A percentile compares a stretch with the other conserved stretches of the same genome.
phyloP scores from a whole-genome alignment of 2,329 filamentous ascomycete genomes.

The Hymenotorrendiella dingleyae region DNA sequence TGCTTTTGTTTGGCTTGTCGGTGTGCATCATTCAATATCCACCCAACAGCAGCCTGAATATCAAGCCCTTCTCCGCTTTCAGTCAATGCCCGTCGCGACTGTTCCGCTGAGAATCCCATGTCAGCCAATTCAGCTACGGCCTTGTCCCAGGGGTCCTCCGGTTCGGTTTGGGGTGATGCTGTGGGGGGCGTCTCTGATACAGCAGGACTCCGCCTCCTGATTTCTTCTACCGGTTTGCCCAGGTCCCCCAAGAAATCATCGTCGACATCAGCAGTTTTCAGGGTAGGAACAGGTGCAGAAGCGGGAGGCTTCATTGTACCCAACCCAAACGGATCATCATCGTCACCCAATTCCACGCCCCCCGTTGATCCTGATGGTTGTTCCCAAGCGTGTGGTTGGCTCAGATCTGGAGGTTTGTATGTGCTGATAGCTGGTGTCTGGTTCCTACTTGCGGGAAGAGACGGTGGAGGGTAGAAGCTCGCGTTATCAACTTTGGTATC shows the following conservation, averaged over 20 bases:
- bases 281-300: constrained; percentile 25
- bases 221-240: constrained; percentile 58
- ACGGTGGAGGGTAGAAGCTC: constrained; percentile 56
- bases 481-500: constrained; percentile 62
- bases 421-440: constrained; percentile 39
- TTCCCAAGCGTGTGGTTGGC: constrained; percentile 49
- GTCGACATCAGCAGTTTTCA: constrained; percentile 43
- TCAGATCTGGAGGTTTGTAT: constrained; percentile 42
- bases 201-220: constrained; percentile 40
- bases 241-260: constrained; percentile 63
- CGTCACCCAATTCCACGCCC: constrained; percentile 40
- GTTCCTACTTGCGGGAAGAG: constrained; percentile 30
- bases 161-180: constrained; percentile 17
- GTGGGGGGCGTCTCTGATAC: constrained; percentile 21
- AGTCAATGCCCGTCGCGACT: constrained; percentile 71
- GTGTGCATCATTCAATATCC: constrained; percentile 88
- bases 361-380: constrained; percentile 25
- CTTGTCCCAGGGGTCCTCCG: constrained; percentile 63
- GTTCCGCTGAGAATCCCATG: constrained; percentile 86
- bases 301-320: constrained; percentile 44
- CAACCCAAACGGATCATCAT: constrained; percentile 86
- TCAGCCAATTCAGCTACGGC: constrained; percentile 86
- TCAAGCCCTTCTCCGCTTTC: constrained; percentile 75
- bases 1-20: constrained; percentile 71
- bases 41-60: constrained; percentile 81